Evolutionary conservation across 768 basidiomycete genomes (phyloP).

Genomic region (Royoungia palumana): DNA sequence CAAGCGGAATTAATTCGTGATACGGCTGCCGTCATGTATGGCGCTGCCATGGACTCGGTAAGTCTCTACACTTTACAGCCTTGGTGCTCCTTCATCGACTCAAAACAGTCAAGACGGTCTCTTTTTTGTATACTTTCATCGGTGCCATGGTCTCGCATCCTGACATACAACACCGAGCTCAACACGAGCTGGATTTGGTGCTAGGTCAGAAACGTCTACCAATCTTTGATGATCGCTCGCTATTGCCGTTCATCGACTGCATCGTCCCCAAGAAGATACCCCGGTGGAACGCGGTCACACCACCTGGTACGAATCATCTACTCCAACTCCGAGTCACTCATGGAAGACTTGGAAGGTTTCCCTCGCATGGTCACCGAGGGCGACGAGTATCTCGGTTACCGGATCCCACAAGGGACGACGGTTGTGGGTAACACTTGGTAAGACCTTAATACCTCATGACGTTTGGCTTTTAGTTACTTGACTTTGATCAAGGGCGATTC

Average conservation of each 20-base stretch:
- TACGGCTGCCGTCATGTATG: slow-evolving; percentile 8
- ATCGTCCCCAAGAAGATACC: slow-evolving; percentile 11
- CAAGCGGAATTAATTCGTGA: slow-evolving; percentile 12
- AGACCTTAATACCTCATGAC: background rate
- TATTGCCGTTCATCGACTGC: slow-evolving; percentile 13
- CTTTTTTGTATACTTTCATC: slow-evolving; percentile 7
- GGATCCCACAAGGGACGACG: slow-evolving; percentile 41
- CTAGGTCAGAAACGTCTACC: slow-evolving; percentile 10
- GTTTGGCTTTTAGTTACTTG: background rate
- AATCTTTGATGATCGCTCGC: slow-evolving; percentile 11
- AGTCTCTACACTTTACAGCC: background rate
- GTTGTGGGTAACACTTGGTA: slow-evolving; percentile 42
- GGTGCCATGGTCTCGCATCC: slow-evolving; percentile 12
- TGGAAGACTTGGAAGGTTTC: slow-evolving; percentile 25
- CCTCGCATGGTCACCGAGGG: slow-evolving; percentile 34
- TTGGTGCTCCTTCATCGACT: background rate
- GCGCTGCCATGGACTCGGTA: slow-evolving; percentile 12
- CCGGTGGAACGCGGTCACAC: slow-evolving; percentile 10
- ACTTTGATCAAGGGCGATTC: slow-evolving; percentile 14
- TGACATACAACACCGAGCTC: slow-evolving; percentile 12
- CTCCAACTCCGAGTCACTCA: background rate
- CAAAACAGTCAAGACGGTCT: slow-evolving; percentile 1
- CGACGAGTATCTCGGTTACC: slow-evolving; percentile 28
- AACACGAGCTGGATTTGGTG: slow-evolving; percentile 11
- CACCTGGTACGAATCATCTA: slow-evolving; percentile 2